These are phyloP conservation scores for Penicillium frequentans DNA, from an alignment of 2,329 filamentous ascomycete species.

Conservation along the genomic window DNA sequence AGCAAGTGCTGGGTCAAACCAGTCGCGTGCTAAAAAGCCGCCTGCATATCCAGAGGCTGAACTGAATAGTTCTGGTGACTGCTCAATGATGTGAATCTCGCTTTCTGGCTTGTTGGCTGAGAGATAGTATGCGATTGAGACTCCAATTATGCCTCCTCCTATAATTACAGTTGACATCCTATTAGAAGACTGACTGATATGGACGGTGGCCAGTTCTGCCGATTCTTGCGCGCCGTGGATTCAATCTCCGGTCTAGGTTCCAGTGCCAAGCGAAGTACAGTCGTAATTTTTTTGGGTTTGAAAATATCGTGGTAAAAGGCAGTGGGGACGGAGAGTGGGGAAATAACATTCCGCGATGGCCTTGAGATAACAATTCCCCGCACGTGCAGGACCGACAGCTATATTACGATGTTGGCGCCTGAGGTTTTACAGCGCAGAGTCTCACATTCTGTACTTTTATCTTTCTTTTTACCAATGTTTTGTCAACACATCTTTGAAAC, in stretches of 20 bases:
- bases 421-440: too few relatives aligned
- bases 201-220: background rate
- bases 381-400: background rate
- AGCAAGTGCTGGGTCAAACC: conserved; percentile 62
- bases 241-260: background rate
- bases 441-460: too few relatives aligned
- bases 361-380: background rate
- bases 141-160: conserved; percentile 69
- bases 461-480: too few relatives aligned
- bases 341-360: background rate
- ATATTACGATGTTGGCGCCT: background rate
- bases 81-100: conserved; percentile 60
- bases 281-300: background rate
- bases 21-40: conserved; percentile 72
- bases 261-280: background rate
- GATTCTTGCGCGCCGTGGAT: background rate
- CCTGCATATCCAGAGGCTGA: conserved; percentile 73
- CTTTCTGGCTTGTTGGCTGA: conserved; percentile 40
- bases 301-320: too few relatives aligned
- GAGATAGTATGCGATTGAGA: conserved; percentile 72
- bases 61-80: conserved; percentile 62
- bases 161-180: conserved; percentile 63
- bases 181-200: background rate
- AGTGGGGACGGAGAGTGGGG: background rate
- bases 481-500: too few relatives aligned